Evolutionary conservation across 352 stramenopile genomes (phyloP), one percentile per base, ranked within the genome.

Genomic region (Globisporangium acanthophoron): DNA sequence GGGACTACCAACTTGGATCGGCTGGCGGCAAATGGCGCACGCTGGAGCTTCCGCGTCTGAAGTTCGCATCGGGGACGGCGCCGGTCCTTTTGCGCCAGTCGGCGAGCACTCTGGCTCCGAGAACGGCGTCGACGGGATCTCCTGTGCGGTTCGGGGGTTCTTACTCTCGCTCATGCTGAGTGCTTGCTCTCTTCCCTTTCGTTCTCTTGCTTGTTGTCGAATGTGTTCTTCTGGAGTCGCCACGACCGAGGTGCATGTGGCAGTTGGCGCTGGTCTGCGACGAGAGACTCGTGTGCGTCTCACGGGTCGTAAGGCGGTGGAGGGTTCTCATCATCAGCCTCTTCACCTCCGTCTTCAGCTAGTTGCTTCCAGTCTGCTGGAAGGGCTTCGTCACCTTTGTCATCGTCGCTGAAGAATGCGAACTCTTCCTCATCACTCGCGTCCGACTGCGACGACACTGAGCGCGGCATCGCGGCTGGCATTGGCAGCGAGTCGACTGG

Each of bases 21-120:
- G 39, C 27, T 73, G 62, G 39, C 58, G 60, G 53, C 80, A 90
- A 5, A 76, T 53, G 8, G 61, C 60, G 46, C 80, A 90, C 12
- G 62, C 3, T 39, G 49, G 24, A 21, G 24, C 12, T 51, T 21
- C 21, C 13, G 45, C 40, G 1, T 40, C 45, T 48, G 21, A 27
- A 27, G 24, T 3, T 27, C 24, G 24, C 24, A 27, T 39, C 2
- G 27, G 24, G 7, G 39, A n/a, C 16, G 18, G 41, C n/a, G 45
- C 16, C 16, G 55, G 37, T 43, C 37, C 37, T 18, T 5, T 18
- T 3, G 13, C 37, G 12, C 11, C 3, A 18, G 12, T 43, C 12
- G 37, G 37, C 37, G 37, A 43, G 37, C 37, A 27, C 18, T 54
- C 46, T 20, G 56, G 20, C 15, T 45, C 59, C 27, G 51, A 54